Percentiles rank a stretch among this genome's conserved stretches.
These are phyloP conservation scores for Naematelia aurantialba DNA, from an alignment of 768 basidiomycete species.

Conservation along the genomic window DNA sequence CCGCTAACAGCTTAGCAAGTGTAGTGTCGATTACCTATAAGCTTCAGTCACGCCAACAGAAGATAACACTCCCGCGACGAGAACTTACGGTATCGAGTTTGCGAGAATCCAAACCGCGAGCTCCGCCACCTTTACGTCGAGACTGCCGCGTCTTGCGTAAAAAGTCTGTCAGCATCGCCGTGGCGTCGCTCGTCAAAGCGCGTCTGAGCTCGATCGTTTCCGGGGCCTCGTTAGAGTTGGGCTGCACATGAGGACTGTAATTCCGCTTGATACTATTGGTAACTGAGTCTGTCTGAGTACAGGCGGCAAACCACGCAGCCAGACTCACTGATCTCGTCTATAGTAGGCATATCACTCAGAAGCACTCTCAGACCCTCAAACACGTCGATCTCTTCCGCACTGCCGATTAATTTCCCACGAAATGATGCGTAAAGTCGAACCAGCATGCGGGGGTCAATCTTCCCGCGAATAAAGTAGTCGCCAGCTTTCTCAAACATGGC, in stretches of 20 bases:
- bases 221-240: conserved; percentile 64
- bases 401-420: conserved; percentile 59
- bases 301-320: not conserved
- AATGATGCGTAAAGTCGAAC: conserved; percentile 75
- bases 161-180: conserved; percentile 70
- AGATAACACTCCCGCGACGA: not conserved
- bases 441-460: conserved; percentile 76
- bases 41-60: not conserved
- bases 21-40: conserved; percentile 74
- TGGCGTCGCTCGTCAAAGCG: conserved; percentile 63
- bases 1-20: conserved; percentile 68
- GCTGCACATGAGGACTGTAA: conserved; percentile 79
- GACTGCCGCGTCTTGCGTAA: conserved; percentile 62
- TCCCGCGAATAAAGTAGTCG: conserved; percentile 69
- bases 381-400: conserved; percentile 60
- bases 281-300: conserved; percentile 56
- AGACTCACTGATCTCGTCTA: conserved; percentile 83
- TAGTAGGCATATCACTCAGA: conserved; percentile 64
- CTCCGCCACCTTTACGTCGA: conserved; percentile 36
- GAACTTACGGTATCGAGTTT: conserved; percentile 43
- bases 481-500: conserved; percentile 81
- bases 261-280: conserved; percentile 83
- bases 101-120: conserved; percentile 36
- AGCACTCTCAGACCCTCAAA: conserved; percentile 71
- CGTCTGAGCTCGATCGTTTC: conserved; percentile 66